Percentiles rank a stretch among this genome's conserved stretches.
Conservation (phyloP, 2,329 filamentous ascomycete genomes). For the Ascochyta viciae-villosae region DNA sequence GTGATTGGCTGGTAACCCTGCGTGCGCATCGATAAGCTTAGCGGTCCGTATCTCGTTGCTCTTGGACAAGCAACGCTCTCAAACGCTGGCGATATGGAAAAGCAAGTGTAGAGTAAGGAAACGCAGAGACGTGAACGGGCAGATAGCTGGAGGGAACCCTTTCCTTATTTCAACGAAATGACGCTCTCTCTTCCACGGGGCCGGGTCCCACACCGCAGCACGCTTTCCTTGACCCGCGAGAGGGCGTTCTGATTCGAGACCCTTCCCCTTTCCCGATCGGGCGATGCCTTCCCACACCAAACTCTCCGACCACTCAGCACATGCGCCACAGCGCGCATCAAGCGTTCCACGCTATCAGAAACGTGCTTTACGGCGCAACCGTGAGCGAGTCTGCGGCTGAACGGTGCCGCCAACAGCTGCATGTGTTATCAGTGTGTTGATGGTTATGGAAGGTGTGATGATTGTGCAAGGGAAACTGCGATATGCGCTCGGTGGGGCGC, state of each 20-base stretch:
- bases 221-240: conserved; percentile 1
- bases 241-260: conserved; percentile 12
- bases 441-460: neutral
- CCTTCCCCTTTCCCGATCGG: conserved; percentile 18
- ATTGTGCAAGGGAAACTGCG: neutral
- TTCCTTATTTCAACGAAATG: conserved; percentile 22
- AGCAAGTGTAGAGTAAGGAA: neutral
- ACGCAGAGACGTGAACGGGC: conserved; percentile 5
- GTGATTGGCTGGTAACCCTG: conserved; percentile 16
- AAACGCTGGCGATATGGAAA: neutral
- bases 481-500: neutral
- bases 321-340: conserved; percentile 15
- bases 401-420: neutral
- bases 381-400: neutral
- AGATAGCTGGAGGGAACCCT: conserved; percentile 10
- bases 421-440: neutral
- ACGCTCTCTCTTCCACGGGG: conserved; percentile 10
- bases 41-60: neutral
- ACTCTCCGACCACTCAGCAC: conserved; percentile 16
- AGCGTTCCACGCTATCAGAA: conserved; percentile 10
- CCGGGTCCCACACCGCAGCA: conserved; percentile 2
- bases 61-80: neutral
- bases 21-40: conserved; percentile 17
- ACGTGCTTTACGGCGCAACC: neutral
- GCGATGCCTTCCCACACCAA: conserved; percentile 5